Base-by-base conservation (phyloP, 1,284 basidiomycete genomes). In the Trichosporon faecale region DNA sequence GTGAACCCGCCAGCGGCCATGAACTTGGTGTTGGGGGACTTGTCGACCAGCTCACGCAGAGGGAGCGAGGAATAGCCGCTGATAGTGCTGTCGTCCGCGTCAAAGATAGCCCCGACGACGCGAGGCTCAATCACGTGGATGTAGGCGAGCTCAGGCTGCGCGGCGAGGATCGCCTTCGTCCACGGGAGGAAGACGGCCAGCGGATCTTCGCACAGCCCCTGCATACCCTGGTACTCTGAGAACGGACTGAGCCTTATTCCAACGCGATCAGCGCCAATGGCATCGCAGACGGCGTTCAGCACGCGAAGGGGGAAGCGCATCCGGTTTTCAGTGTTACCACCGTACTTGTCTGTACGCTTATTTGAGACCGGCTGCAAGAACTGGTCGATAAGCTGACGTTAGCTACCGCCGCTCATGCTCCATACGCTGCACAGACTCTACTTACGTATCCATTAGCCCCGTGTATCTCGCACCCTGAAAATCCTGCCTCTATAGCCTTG, bases 381-480 rank as follows among this genome's bases (percentile, higher is more conserved):
- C 76, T 90, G 88, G 73, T 87, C 82, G 68, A 88, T 70, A 49
- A 66, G 66, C 66, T 64, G 69, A 16, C 4, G 23, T 67, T 35
- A 29, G 35, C 49, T 21, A 11, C 33, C 11, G 33, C 5, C 33
- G 33, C 33, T 3, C 9, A 35, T 35, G 33, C 33, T 65, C 40
- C 14, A 0, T 18, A 7, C 33, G 3, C 29, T 33, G 18, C 25
- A 25, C 29, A 55, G 8, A 52, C 11, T 29, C 31, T 3, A 11
- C 49, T 23, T 27, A 70, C 68, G 68, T 77, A 73, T 4, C 75
- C 70, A 67, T 75, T 77, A 12, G 82, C 84, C 29, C 76, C 76
- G 71, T 85, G 85, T 44, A 85, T 76, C 82, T 91, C 89, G 31
- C 90, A 86, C 35, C 89, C 89, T 74, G 90, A 89, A 74, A 90